Evolutionary conservation across 805 yeast species (phyloP).

Genomic region (Candida boidinii): DNA sequence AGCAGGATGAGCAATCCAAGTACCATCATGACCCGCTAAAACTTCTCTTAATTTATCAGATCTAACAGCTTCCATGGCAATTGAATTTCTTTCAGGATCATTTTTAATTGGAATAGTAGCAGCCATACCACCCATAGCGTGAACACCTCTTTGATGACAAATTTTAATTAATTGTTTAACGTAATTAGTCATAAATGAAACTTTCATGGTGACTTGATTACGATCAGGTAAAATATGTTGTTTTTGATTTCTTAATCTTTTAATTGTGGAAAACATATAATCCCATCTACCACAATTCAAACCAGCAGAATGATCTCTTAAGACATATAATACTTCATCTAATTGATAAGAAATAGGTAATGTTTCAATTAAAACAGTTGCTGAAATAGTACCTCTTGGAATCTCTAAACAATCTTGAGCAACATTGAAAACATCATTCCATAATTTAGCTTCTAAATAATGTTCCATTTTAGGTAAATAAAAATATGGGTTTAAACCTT

Average conservation of each 20-base stretch:
- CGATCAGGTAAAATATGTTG: slow-evolving; percentile 71
- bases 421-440: slow-evolving; percentile 75
- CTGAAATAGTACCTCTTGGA: slow-evolving; percentile 71
- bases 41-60: slow-evolving; percentile 74
- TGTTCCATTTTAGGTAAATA: slow-evolving; percentile 85
- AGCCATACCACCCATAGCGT: slow-evolving; percentile 90
- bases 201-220: slow-evolving; percentile 69
- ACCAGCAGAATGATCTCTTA: slow-evolving; percentile 71
- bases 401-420: slow-evolving; percentile 65
- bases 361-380: slow-evolving; percentile 76
- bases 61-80: slow-evolving; percentile 65
- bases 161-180: slow-evolving; percentile 65
- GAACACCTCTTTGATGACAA: slow-evolving; percentile 73
- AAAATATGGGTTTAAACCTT: slow-evolving; percentile 75
- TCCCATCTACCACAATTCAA: slow-evolving; percentile 90
- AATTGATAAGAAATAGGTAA: slow-evolving; percentile 81
- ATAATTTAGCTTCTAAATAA: slow-evolving; percentile 70
- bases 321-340: slow-evolving; percentile 74
- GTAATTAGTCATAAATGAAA: slow-evolving; percentile 74
- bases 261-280: slow-evolving; percentile 74
- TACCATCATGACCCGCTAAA: slow-evolving; percentile 75
- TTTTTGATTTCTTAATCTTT: slow-evolving; percentile 61
- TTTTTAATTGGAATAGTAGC: slow-evolving; percentile 77
- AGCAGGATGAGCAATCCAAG: slow-evolving; percentile 88
- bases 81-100: slow-evolving; percentile 52